Base-by-base conservation (phyloP, 768 basidiomycete genomes). In the Tylopilus felleus region DNA sequence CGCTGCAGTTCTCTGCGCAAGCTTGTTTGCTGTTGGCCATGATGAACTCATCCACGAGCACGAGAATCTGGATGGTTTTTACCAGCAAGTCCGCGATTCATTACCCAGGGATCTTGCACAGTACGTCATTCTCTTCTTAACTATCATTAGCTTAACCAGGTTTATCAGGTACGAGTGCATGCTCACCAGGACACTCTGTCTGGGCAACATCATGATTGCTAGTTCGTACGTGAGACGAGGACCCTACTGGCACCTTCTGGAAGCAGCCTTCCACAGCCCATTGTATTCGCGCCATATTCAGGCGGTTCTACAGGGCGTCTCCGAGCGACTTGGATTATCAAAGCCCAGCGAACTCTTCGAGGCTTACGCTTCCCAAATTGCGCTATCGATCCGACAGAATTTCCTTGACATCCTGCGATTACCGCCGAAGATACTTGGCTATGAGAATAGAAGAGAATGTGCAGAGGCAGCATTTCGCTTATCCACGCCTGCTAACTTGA, bases 221-320 rank as follows among this genome's bases (percentile, higher is more conserved):
- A 88, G 85, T 63, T 86, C 91, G 1, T 79, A 80, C 2, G 80
- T 88, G 21, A 80, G 95, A 25, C 83, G 91, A 16, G 88, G 85
- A 4, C 80, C 93, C 1, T 93, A 96, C 65, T 94, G 88, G 84
- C 88, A 96, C 68, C 66, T 98, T 46, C 73, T 98, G 55, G 93
- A 95, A 67, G 80, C 81, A 7, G 80, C 68, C 61, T 74, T 58
- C 58, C 70, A 77, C 57, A 65, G 62, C 17, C 57, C 57, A 39
- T 57, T 65, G 47, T 52, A 66, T 65, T 54, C 62, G 48, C 49
- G 59, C 5, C 70, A 72, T 47, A 72, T 81, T 40, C 70, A 77
- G 53, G 74, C 77, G 8, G 75, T 88, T 36, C 73, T 98, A 35
- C 62, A 61, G 16, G 82, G 82, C 8, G 84, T 88, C 21, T 80